Base-by-base conservation (phyloP, 345 rosid species). In the Pistacia atlantica region DNA sequence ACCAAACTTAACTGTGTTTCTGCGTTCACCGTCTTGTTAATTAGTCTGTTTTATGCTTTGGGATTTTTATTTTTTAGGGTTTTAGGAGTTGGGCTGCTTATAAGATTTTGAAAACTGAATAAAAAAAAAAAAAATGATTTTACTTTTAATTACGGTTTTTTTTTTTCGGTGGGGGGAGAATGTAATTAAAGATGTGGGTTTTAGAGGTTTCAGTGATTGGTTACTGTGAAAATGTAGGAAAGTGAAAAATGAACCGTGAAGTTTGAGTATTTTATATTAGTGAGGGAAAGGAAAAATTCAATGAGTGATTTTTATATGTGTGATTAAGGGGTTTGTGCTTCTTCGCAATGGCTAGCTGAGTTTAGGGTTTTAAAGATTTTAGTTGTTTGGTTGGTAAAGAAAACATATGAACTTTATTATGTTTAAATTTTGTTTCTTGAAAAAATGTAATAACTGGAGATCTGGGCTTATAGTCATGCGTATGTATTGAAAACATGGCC, bases 311-410 rank as follows among this genome's bases (percentile, higher is more conserved):
- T 66, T 20, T n/a, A 66, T 66, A 45, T 45, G 46, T n/a, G 71
- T 16, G 55, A 20, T 66, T 67, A 46, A 13, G 12, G 38, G 38
- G n/a, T 68, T 3, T 22, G 57, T 46, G 10, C 37, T 12, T 46
- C 14, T 12, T 5, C 3, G 1, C 17, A 20, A 18, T 65, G 69
- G 25, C 52, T 45, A 0, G 69, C 45, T 67, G 71, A 37, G 13
- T 60, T n/a, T 60, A 59, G 65, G 75, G 67, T 61, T 72, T 45
- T 45, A 45, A 42, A 2, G 57, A 58, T 67, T 25, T 61, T 73
- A 73, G 67, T 54, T 35, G 25, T 31, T 58, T 14, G 48, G 45
- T 18, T 59, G 33, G 64, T 73, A 46, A 64, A 33, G 49, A 42
- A 55, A 52, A 71, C 33, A 6, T 57, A 33, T 38, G 51, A 31